Evolutionary conservation across 2,329 filamentous ascomycete genomes (phyloP), one percentile per base, ranked within the genome.

Genomic region (Aspergillus phoenicis): DNA sequence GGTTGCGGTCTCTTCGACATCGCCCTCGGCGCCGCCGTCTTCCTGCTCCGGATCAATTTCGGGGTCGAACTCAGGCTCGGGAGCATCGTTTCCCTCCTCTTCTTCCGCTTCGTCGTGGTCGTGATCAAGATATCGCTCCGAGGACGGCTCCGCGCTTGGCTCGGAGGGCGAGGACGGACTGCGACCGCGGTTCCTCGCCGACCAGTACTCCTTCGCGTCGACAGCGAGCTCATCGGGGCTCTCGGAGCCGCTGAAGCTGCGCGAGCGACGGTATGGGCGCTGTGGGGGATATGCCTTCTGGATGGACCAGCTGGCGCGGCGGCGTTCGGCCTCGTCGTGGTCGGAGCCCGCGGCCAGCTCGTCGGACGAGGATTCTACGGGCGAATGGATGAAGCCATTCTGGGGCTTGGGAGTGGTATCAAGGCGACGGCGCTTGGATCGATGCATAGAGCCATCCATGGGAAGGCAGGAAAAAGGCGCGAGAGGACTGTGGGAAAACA

Each of bases 141-240:
- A 48, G 20, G 39, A 38, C 22, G 33, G 45, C 24, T 56, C 52
- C 48, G 49, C 55, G 20, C 41, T 45, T 2, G 41, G 41, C 41
- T 45, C 41, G 24, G 47, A 51, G 47, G 24, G n/a, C 49, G 62
- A 63, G 38, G 62, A 65, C 55, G 55, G 75, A 66, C 59, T 62
- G 59, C 67, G 72, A 49, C 68, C 65, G 52, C 64, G 71, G 62
- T 59, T 68, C 61, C 65, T 69, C 58, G 70, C 68, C 28, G 67
- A 66, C 76, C 75, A 75, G 59, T 77, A 76, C 10, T 70, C 69
- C 59, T 73, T 66, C 52, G 76, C 67, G 66, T 80, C 77, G 62
- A 66, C 73, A 33, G 71, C 75, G 62, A 78, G 71, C 57, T 83
- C 81, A 62, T 84, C 82, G 7, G 84, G 79, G 36, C 67, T 78